Evolutionary conservation across 1,284 basidiomycete species (phyloP).

Genomic region (Psilocybe mexicana): DNA sequence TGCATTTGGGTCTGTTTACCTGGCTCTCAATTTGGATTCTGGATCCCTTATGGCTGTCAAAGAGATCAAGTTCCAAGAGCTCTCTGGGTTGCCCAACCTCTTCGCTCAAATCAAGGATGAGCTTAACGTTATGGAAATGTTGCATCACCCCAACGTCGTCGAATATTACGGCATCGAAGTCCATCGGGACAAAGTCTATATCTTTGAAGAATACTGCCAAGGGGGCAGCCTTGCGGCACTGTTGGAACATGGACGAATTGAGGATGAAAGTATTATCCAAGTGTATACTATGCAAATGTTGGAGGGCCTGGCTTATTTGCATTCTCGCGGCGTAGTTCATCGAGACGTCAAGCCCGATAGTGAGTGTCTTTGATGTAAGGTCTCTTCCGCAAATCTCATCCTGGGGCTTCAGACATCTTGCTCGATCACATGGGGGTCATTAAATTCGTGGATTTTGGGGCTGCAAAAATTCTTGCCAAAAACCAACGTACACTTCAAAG

Average conservation of each 20-base stretch:
- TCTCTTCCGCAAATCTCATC: slow-evolving; percentile 15
- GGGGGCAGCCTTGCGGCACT: slow-evolving; percentile 92
- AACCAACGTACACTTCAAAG: slow-evolving; percentile 89
- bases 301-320: slow-evolving; percentile 92
- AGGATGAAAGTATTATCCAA: slow-evolving; percentile 95
- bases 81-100: slow-evolving; percentile 78
- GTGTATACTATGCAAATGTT: slow-evolving; percentile 98
- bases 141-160: slow-evolving; percentile 97
- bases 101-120: slow-evolving; percentile 97
- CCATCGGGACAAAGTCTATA: slow-evolving; percentile 98
- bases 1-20: slow-evolving; percentile 97
- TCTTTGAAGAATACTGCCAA: slow-evolving; percentile 99
- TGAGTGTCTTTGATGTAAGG: slow-evolving; percentile 46
- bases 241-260: slow-evolving; percentile 92
- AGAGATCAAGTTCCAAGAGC: slow-evolving; percentile 97
- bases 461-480: slow-evolving; percentile 95
- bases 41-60: slow-evolving; percentile 99
- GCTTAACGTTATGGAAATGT: slow-evolving; percentile 97
- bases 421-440: slow-evolving; percentile 93
- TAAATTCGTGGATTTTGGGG: slow-evolving; percentile 99
- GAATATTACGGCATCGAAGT: slow-evolving; percentile 99
- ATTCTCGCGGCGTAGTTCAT: slow-evolving; percentile 91
- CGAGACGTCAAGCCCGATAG: slow-evolving; percentile 99
- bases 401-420: slow-evolving; percentile 74
- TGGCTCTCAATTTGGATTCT: slow-evolving; percentile 95